These are phyloP conservation scores for Phialophora tarda DNA, from an alignment of 2,329 filamentous ascomycete species.

Conservation along the genomic window DNA sequence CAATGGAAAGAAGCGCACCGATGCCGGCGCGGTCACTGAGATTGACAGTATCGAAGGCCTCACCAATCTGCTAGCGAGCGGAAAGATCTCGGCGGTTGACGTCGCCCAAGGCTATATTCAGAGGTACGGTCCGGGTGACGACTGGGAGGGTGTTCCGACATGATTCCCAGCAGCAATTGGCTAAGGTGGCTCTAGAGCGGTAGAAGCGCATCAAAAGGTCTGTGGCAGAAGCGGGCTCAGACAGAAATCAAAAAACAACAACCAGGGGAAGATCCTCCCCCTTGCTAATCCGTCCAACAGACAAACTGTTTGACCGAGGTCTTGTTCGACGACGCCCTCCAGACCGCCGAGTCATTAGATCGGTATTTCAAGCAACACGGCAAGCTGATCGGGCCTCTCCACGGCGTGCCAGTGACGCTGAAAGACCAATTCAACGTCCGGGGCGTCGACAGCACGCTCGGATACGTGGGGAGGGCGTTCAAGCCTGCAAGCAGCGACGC, in stretches of 20 bases:
- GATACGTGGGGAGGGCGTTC: conserved; percentile 50
- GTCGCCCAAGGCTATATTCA: no score
- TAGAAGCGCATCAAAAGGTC: no score
- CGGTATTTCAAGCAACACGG: conserved; percentile 44
- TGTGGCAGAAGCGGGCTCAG: no score
- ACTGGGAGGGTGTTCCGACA: no score
- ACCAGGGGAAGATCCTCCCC: no score
- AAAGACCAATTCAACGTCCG: conserved; percentile 69
- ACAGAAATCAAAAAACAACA: no score
- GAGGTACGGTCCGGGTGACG: no score
- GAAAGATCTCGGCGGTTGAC: conserved; percentile 42
- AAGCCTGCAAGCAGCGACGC: conserved; percentile 58
- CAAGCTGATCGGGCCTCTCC: conserved; percentile 56
- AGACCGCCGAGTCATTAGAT: conserved; percentile 45
- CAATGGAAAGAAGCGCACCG: no score
- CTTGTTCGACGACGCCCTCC: conserved; percentile 46
- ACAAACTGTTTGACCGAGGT: conserved; percentile 50
- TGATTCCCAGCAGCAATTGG: no score
- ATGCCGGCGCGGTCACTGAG: no score
- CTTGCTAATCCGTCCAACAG: no score
- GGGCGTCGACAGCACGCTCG: conserved; percentile 63
- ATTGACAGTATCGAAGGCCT: conserved; percentile 42
- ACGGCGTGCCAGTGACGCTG: conserved; percentile 61
- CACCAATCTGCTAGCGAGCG: conserved; percentile 35
- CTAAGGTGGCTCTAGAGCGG: no score